Evolutionary conservation across 495 filamentous ascomycete genomes (phyloP), one percentile per base, ranked within the genome.

Genomic region (Pyronema domesticum): DNA sequence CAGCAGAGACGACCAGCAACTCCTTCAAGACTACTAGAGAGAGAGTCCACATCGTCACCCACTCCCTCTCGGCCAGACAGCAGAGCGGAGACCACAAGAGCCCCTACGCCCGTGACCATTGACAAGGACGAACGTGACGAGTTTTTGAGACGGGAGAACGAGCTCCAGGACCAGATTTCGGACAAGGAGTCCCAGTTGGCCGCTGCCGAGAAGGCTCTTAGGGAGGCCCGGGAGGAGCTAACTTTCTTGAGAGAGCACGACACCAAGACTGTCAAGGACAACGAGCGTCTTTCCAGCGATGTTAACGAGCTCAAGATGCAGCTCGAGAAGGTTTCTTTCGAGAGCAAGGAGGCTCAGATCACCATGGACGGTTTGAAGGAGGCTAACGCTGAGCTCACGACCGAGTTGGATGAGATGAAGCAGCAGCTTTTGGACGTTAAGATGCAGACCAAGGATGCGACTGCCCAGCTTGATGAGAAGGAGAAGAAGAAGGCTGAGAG

Each of bases 111-210:
- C 11, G 73, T 94, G 55, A 78, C 82, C 34, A 73, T 96, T 50
- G 91, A 98, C 46, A 95, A 94, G 70, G 91, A 98, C 57, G 91
- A 98, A 68, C 80, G 86, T 54, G 91, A 98, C 58, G 91, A 98
- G 65, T 98, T 96, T 67, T 71, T 98, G 46, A 77, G 88, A 57
- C 80, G 91, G 39, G 91, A 98, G 68, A 98, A 96, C 59, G 91
- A 96, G 63, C 73, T 98, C 13, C 91, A 98, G 59, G 91, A 96
- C 63, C 91, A 96, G 70, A 72, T 98, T 44, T 80, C 91, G 5
- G 91, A 98, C 67, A 91, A 82, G 65, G 91, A 98, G 67, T 80
- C 82, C 0, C 80, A 84, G 54, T 77, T 94, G 37, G 79, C 79
- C 4, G 74, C 78, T 36, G 77, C 82, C 7, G 91, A 96, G 63